Evolutionary conservation across 768 basidiomycete genomes (phyloP).

Genomic region (Kwoniella dejecticola): DNA sequence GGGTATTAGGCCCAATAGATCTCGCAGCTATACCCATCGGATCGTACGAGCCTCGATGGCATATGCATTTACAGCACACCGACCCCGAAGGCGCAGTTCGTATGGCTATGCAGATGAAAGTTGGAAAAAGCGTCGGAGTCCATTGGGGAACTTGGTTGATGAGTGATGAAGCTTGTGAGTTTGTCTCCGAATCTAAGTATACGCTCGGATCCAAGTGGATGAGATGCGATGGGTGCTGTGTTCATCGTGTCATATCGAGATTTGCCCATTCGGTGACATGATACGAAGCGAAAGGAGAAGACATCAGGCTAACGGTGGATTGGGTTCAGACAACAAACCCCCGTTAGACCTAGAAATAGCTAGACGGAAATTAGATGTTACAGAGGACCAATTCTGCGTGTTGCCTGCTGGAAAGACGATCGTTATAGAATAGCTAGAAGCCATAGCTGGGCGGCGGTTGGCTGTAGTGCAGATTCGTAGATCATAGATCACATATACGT

Average conservation of each 20-base stretch:
- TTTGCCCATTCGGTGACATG: neutral
- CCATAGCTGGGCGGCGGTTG: neutral
- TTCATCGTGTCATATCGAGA: too few species aligned
- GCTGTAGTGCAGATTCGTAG: neutral
- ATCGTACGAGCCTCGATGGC: constrained; percentile 53
- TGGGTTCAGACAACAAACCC: constrained; percentile 38
- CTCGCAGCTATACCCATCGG: constrained; percentile 55
- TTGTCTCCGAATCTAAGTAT: neutral
- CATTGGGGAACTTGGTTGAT: constrained; percentile 55
- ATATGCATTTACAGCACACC: constrained; percentile 51
- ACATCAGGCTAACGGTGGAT: too few species aligned
- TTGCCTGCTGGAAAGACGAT: constrained; percentile 44
- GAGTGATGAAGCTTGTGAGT: constrained; percentile 50
- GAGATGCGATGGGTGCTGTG: too few species aligned
- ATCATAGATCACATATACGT: neutral
- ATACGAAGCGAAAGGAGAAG: neutral
- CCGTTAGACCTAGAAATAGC: constrained; percentile 43
- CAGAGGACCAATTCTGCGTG: constrained; percentile 30
- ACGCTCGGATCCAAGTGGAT: too few species aligned
- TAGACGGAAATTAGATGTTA: constrained; percentile 31
- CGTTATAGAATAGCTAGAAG: constrained; percentile 22
- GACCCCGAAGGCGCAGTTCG: constrained; percentile 51
- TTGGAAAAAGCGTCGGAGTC: constrained; percentile 46
- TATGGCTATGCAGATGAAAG: constrained; percentile 47
- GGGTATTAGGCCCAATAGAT: constrained; percentile 46